A percentile compares a stretch with the other conserved stretches of the same genome.
phyloP scores from a whole-genome alignment of 1,284 basidiomycete species.

The Rhodofomes roseus region DNA sequence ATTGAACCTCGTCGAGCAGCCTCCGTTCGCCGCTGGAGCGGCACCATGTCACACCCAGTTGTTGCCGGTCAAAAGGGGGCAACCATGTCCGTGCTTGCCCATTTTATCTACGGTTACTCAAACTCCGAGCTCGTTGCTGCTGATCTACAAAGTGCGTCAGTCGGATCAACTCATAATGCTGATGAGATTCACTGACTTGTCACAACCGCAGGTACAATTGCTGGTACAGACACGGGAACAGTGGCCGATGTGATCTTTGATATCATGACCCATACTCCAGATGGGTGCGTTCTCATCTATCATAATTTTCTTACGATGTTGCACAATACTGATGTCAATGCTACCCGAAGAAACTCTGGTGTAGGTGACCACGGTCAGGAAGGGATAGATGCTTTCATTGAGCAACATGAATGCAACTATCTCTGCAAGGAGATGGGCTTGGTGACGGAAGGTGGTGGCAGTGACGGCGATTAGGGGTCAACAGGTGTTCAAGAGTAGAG shows the following conservation, averaged over 20 bases:
- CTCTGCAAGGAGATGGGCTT: neutral
- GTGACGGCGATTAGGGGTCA: no score
- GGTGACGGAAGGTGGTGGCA: no score
- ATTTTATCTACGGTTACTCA: neutral
- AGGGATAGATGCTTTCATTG: slow-evolving; percentile 1
- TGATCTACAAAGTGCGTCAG: slow-evolving; percentile 1
- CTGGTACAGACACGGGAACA: no score
- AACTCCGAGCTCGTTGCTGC: neutral
- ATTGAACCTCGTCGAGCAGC: slow-evolving; percentile 1
- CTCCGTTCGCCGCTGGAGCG: neutral
- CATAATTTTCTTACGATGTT: no score
- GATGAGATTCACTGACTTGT: no score
- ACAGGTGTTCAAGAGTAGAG: no score
- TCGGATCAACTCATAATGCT: neutral
- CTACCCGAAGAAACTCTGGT: neutral
- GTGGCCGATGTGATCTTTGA: no score
- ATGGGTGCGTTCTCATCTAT: no score
- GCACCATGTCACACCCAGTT: neutral
- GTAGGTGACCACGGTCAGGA: slow-evolving; percentile 2
- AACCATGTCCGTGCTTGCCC: slow-evolving; percentile 1
- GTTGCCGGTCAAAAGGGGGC: neutral
- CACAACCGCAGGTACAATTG: no score
- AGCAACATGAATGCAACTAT: neutral
- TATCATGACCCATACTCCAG: no score
- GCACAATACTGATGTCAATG: slow-evolving; percentile 1